Evolutionary conservation across 768 basidiomycete genomes (phyloP).

Genomic region (Trametes villosa): DNA sequence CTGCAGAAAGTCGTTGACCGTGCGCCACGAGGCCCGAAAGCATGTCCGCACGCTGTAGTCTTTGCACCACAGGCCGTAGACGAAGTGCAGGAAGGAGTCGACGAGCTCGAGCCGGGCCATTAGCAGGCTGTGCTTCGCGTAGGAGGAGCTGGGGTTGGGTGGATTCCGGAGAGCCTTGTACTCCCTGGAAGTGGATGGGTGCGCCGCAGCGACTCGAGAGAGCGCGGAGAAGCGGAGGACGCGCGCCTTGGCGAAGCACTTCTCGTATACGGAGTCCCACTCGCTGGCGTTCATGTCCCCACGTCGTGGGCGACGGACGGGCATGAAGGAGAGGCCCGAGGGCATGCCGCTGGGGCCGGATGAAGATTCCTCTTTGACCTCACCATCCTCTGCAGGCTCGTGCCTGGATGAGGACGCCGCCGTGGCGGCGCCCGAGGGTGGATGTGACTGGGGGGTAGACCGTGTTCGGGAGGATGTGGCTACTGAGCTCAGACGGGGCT

Average conservation of each 20-base stretch:
- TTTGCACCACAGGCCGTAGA: slow-evolving; percentile 82
- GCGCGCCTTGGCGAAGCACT: slow-evolving; percentile 71
- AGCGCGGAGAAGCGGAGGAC: slow-evolving; percentile 85
- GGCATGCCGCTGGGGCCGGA: background rate
- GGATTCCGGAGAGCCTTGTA: slow-evolving; percentile 66
- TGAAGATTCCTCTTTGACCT: slow-evolving; percentile 45
- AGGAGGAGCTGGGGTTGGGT: slow-evolving; percentile 65
- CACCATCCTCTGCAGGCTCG: slow-evolving; percentile 52
- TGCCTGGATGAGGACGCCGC: slow-evolving; percentile 34
- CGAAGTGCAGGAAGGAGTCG: slow-evolving; percentile 83
- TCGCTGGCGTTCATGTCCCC: slow-evolving; percentile 51
- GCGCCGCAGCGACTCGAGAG: slow-evolving; percentile 76
- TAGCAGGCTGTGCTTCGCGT: slow-evolving; percentile 75
- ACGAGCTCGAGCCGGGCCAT: slow-evolving; percentile 81
- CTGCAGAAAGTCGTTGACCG: slow-evolving; percentile 67
- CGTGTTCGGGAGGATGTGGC: slow-evolving; percentile 26
- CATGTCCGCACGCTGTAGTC: slow-evolving; percentile 62
- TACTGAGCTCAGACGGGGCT: slow-evolving; percentile 32
- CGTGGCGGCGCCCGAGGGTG: slow-evolving; percentile 30
- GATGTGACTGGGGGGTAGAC: slow-evolving; percentile 35
- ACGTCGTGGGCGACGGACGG: slow-evolving; percentile 69
- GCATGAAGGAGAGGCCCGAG: slow-evolving; percentile 36
- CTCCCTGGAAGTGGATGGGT: slow-evolving; percentile 63
- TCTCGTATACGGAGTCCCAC: slow-evolving; percentile 66
- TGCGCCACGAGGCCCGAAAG: slow-evolving; percentile 65